Evolutionary conservation across 129 eudicot genomes (phyloP), one percentile per base, ranked within the genome.

Genomic region (Apium graveolens): DNA sequence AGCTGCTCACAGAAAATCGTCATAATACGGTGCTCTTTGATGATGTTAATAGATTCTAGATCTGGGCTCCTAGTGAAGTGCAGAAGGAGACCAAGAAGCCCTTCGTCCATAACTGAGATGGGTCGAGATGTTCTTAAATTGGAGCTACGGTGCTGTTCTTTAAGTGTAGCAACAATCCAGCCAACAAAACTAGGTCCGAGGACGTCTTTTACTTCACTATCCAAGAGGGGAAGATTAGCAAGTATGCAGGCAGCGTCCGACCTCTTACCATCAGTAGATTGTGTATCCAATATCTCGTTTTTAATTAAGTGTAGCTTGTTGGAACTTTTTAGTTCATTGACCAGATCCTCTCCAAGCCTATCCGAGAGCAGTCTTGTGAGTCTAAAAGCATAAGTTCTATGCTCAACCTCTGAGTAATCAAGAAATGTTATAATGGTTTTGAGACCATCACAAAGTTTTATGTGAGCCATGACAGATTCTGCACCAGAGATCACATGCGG

Each of bases 41-140:
- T 71, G 70, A 81, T 13, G 44, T 32, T 71, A 32, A 74, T 29
- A 29, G 62, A 72, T 78, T 86, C 82, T 35, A 62, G 76, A 75
- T 82, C 86, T n/a, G 53, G 76, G 35, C 49, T 77, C 51, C 65
- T 73, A 16, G 86, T 42, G 66, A 82, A 83, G 80, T 86, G 89
- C 11, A 86, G 79, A 66, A 86, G 44, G 20, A 86, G 63, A 49
- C 89, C 86, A n/a, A 86, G 82, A 69, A 86, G 86, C 78, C 89
- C 89, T 86, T 86, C 86, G n/a, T 44, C 69, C 86, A 82, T 77
- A 26, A 42, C 60, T 72, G 84, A 76, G 24, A 81, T 43, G 20
- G 83, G 76, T 48, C 57, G 68, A 11, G 74, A 35, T 14, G 45
- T 60, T 76, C 88, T 82, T 16, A 51, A 70, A 48, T 53, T 81